Conservation (phyloP, 2,329 filamentous ascomycete species). For the Colletotrichum tofieldiae region DNA sequence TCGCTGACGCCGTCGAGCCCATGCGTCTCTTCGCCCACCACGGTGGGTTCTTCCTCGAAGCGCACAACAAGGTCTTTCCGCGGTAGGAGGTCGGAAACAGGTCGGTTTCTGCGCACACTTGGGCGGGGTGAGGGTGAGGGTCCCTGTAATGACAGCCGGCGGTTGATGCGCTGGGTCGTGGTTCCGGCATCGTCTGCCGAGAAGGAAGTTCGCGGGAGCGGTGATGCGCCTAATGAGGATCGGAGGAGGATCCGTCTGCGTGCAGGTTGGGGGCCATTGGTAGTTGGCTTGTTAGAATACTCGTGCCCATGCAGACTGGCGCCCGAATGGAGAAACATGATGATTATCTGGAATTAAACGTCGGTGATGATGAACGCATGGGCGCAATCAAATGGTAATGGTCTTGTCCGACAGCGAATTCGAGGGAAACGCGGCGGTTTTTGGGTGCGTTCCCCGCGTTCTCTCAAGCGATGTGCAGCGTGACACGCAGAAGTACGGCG, state of each 20-base stretch:
- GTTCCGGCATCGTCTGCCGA: conserved; percentile 20
- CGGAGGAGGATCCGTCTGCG: conserved; percentile 58
- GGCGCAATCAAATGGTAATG: not conserved
- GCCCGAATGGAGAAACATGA: conserved; percentile 73
- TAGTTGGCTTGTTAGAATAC: conserved; percentile 61
- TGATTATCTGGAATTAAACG: conserved; percentile 32
- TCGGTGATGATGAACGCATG: conserved; percentile 18
- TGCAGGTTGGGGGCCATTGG: conserved; percentile 49
- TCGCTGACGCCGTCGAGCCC: conserved; percentile 59
- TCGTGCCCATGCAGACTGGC: conserved; percentile 74
- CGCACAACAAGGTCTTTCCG: conserved; percentile 62
- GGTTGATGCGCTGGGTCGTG: conserved; percentile 22
- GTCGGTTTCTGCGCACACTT: conserved; percentile 47
- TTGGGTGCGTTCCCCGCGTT: conserved; percentile 26
- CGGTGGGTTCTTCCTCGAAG: conserved; percentile 59
- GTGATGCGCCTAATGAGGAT: conserved; percentile 55
- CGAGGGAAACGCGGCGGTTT: not conserved
- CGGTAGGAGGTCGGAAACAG: conserved; percentile 57
- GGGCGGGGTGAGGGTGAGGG: conserved; percentile 33
- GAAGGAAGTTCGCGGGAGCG: conserved; percentile 27
- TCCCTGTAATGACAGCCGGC: conserved; percentile 34
- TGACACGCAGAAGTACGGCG: conserved; percentile 8
- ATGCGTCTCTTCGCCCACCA: conserved; percentile 42
- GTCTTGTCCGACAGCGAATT: not conserved
- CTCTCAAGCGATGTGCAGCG: not conserved